phyloP scores from a whole-genome alignment of 2,329 filamentous ascomycete genomes.

The Nigrograna mackinnonii region DNA sequence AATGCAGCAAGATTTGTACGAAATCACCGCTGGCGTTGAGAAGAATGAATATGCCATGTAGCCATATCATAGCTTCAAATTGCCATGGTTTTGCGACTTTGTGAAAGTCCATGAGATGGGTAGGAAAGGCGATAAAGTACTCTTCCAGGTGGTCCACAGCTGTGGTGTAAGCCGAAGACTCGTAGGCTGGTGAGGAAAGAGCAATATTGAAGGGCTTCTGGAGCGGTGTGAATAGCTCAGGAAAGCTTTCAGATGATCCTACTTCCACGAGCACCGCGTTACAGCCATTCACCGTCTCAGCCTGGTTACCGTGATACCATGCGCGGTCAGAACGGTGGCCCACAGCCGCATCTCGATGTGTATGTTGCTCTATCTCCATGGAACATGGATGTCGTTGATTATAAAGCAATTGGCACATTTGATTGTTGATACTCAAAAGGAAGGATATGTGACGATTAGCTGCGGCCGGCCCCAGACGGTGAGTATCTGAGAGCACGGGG shows the following conservation, averaged over 20 bases:
- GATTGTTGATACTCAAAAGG: background rate
- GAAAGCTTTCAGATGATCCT: background rate
- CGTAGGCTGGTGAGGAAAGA: background rate
- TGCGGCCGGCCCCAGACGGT: background rate
- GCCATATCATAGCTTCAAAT: conserved; percentile 1
- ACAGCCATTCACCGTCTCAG: no score
- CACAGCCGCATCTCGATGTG: no score
- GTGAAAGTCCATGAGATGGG: background rate
- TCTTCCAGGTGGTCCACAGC: background rate
- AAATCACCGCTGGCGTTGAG: background rate
- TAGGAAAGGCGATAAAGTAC: background rate
- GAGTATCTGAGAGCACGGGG: background rate
- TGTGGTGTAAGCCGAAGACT: background rate
- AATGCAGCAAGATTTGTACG: background rate
- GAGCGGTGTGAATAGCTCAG: background rate
- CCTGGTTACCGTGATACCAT: no score
- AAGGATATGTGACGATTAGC: background rate
- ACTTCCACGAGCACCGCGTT: no score
- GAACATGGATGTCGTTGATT: background rate
- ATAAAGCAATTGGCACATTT: background rate
- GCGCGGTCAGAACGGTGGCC: no score
- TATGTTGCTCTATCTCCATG: no score
- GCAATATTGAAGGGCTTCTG: background rate
- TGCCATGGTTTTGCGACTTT: background rate
- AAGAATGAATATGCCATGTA: background rate